A percentile compares a stretch with the other conserved stretches of the same genome.
Conservation (phyloP, 176 grass and related monocot genomes). For the Musa schizocarpa region DNA sequence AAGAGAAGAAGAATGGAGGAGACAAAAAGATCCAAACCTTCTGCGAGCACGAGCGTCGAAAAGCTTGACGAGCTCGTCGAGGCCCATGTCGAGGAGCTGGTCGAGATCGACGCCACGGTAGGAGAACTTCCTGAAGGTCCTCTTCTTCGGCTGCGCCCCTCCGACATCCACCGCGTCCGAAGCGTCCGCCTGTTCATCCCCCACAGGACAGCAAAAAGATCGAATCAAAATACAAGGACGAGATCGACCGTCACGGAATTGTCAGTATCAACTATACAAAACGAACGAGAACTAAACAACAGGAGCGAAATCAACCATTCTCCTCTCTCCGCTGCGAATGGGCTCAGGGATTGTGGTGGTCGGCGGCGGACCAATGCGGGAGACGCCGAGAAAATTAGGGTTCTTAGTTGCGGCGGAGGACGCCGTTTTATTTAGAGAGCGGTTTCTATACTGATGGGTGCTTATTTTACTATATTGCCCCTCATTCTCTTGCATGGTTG, state of each 20-base stretch:
- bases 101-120: constrained; percentile 16
- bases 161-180: constrained; percentile 3
- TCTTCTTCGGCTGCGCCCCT: constrained; percentile 16
- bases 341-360: neutral
- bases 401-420: too few species aligned
- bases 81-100: constrained; percentile 13
- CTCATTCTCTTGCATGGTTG: too few species aligned
- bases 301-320: neutral
- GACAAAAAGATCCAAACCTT: neutral
- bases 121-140: constrained; percentile 19
- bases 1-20: neutral
- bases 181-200: neutral
- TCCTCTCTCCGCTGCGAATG: neutral
- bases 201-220: too few species aligned
- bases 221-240: too few species aligned
- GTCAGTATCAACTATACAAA: neutral
- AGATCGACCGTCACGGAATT: too few species aligned
- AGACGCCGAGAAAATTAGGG: too few species aligned
- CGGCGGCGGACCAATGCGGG: neutral
- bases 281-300: neutral
- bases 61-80: constrained; percentile 15
- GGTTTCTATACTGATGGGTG: too few species aligned
- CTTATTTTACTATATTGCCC: too few species aligned
- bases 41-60: constrained; percentile 13
- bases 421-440: too few species aligned